Conservation (phyloP, 768 basidiomycete genomes). For the Hypholoma sublateritium region DNA sequence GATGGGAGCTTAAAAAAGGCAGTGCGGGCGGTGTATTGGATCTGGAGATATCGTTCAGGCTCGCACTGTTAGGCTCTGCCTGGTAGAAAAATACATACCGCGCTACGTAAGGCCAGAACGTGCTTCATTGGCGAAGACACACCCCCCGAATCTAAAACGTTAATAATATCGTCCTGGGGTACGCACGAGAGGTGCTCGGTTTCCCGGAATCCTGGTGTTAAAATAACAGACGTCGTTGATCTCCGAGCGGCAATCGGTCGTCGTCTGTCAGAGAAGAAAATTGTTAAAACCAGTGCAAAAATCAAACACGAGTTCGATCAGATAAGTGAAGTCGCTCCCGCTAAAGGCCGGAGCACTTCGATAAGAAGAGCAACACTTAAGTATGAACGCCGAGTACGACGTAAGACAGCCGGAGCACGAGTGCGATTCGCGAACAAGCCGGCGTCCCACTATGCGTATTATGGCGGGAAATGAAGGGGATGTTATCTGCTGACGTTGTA, state of each 20-base stretch:
- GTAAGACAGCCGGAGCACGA: conserved; percentile 17
- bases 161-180: too few species aligned
- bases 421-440: conserved; percentile 16
- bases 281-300: background rate
- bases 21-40: conserved; percentile 1
- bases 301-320: conserved; percentile 1
- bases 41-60: background rate
- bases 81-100: background rate
- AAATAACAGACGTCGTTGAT: background rate
- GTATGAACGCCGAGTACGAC: conserved; percentile 15
- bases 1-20: background rate
- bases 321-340: conserved; percentile 3
- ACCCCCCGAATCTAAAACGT: too few species aligned
- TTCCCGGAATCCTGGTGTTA: background rate
- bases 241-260: background rate
- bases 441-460: conserved; percentile 6
- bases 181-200: too few species aligned
- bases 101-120: background rate
- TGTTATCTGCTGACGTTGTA: conserved; percentile 7
- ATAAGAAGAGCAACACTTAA: conserved; percentile 8
- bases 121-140: too few species aligned
- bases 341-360: conserved; percentile 13
- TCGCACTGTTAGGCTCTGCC: conserved; percentile 1
- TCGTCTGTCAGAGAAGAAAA: background rate
- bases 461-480: conserved; percentile 18